These are phyloP conservation scores for Rhodotorula diobovata DNA, from an alignment of 768 basidiomycete species.

Conservation along the genomic window DNA sequence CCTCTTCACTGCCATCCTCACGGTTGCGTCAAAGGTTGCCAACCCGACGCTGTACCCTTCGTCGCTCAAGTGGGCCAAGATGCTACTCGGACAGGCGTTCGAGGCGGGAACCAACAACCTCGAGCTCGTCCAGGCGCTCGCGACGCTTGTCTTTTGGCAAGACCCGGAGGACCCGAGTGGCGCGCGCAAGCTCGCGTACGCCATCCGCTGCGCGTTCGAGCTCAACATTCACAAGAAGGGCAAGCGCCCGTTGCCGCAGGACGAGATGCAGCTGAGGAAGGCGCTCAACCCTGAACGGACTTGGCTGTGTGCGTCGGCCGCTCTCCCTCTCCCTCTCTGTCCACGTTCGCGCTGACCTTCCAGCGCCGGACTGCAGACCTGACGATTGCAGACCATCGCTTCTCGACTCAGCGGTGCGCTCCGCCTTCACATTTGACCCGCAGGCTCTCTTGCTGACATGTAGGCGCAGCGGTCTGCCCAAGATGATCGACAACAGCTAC, in stretches of 20 bases:
- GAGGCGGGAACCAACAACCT: slow-evolving; percentile 72
- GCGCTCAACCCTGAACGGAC: slow-evolving; percentile 19
- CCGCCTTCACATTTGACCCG: too few relatives aligned
- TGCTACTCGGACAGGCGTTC: slow-evolving; percentile 72
- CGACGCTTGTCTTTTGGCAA: slow-evolving; percentile 83
- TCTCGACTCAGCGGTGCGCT: slow-evolving; percentile 6
- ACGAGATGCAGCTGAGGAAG: slow-evolving; percentile 2
- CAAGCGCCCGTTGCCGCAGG: slow-evolving; percentile 1
- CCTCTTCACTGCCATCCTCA: slow-evolving; percentile 76
- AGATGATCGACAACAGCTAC: slow-evolving; percentile 5
- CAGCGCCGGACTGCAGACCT: neutral
- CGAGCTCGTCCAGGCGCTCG: slow-evolving; percentile 83
- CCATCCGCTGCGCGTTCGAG: slow-evolving; percentile 17
- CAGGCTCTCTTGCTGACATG: neutral
- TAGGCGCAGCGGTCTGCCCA: slow-evolving; percentile 6
- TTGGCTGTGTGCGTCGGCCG: slow-evolving; percentile 7
- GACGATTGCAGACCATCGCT: slow-evolving; percentile 24
- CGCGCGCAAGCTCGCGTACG: slow-evolving; percentile 23
- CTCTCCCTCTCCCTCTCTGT: too few relatives aligned
- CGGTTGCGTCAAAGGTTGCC: slow-evolving; percentile 81
- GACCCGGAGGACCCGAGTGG: slow-evolving; percentile 63
- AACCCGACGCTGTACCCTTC: slow-evolving; percentile 62
- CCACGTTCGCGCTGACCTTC: fast-evolving
- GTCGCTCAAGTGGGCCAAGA: slow-evolving; percentile 67
- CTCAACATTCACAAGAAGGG: slow-evolving; percentile 4